phyloP scores from a whole-genome alignment of 1,139 yeast species.

The Ogataea hybrid region DNA sequence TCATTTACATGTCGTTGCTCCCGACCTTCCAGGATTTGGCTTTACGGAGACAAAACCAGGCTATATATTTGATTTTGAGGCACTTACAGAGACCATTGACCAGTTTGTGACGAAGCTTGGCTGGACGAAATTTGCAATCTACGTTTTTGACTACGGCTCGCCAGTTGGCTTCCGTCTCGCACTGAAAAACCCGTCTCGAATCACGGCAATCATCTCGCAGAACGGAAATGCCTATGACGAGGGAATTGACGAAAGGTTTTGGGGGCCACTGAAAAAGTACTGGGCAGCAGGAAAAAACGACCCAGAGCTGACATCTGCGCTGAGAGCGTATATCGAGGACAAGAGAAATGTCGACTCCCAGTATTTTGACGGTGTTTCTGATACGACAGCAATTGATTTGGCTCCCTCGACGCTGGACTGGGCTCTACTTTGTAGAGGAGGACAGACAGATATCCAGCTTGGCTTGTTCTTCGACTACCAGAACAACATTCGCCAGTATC shows the following conservation, averaged over 20 bases:
- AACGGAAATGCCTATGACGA: constrained; percentile 46
- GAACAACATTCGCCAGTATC: constrained; percentile 36
- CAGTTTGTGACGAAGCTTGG: constrained; percentile 33
- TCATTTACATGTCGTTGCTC: constrained; percentile 41
- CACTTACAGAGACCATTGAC: constrained; percentile 35
- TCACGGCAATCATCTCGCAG: constrained; percentile 37
- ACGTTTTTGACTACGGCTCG: constrained; percentile 45
- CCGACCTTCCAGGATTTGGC: constrained; percentile 47
- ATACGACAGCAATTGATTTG: constrained; percentile 38
- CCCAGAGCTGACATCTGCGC: constrained; percentile 7
- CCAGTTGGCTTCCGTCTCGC: constrained; percentile 41
- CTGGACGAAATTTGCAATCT: constrained; percentile 34
- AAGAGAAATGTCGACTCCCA: constrained; percentile 30
- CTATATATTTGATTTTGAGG: constrained; percentile 33
- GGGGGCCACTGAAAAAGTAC: constrained; percentile 36
- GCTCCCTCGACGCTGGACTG: constrained; percentile 35
- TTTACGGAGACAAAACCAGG: constrained; percentile 34
- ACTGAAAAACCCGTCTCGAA: constrained; percentile 31
- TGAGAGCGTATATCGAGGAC: constrained; percentile 25
- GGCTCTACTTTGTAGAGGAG: constrained; percentile 27
- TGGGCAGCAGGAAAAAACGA: constrained; percentile 32
- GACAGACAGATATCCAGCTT: constrained; percentile 31
- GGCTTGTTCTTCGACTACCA: constrained; percentile 38
- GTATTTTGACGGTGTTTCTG: constrained; percentile 25
- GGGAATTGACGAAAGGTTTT: constrained; percentile 37